phyloP scores from a whole-genome alignment of 306 rosid species.

The Trifolium subterraneum region DNA sequence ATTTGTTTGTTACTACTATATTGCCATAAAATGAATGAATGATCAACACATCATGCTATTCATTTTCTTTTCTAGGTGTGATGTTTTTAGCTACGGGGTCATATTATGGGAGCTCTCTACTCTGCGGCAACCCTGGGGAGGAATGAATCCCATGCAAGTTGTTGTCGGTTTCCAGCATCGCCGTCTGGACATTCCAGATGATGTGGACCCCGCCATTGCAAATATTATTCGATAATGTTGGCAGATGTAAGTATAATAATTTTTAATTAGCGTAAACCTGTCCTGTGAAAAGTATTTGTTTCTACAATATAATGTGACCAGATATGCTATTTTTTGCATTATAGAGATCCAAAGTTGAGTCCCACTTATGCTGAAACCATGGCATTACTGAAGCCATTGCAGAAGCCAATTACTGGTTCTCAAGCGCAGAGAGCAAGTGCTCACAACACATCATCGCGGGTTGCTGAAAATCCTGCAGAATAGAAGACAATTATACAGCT shows the following conservation, averaged over 20 bases:
- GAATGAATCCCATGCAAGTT: constrained; percentile 99
- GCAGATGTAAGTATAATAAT: constrained; percentile 81
- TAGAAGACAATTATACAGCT: constrained; percentile 47
- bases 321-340: constrained; percentile 42
- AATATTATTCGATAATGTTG: constrained; percentile 84
- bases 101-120: constrained; percentile 97
- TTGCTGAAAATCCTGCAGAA: constrained; percentile 51
- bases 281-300: constrained; percentile 11
- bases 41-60: background rate
- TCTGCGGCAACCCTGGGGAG: constrained; percentile 97
- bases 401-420: constrained; percentile 73
- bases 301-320: constrained; percentile 31
- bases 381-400: constrained; percentile 93
- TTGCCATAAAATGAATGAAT: constrained; percentile 1
- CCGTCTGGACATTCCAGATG: constrained; percentile 94
- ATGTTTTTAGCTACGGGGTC: constrained; percentile 94
- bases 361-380: constrained; percentile 91
- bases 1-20: constrained; percentile 30
- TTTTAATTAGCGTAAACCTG: background rate
- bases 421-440: constrained; percentile 62
- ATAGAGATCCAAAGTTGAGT: constrained; percentile 89
- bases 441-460: constrained; percentile 47
- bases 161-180: constrained; percentile 99
- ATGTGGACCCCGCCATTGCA: constrained; percentile 75
- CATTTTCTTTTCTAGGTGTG: constrained; percentile 63